Conservation (phyloP, 345 rosid genomes). For the Schrenkiella parvula region DNA sequence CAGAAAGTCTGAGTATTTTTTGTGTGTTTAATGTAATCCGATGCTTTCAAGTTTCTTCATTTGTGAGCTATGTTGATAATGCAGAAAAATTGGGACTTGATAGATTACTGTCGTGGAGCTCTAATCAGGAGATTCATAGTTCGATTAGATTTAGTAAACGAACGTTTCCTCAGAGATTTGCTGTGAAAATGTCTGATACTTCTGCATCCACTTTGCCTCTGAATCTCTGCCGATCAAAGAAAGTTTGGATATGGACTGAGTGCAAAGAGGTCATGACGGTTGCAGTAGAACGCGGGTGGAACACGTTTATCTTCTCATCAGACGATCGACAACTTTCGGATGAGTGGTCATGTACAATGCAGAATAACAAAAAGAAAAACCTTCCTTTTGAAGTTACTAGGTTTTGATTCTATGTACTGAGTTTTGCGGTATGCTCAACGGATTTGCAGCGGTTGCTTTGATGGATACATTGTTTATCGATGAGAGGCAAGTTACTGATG, state of each 20-base stretch:
- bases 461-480: constrained; percentile 54
- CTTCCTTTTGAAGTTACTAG: background rate
- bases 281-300: constrained; percentile 93
- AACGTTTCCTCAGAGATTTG: background rate
- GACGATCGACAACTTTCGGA: constrained; percentile 45
- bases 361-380: background rate
- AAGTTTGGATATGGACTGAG: constrained; percentile 81
- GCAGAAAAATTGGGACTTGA: constrained; percentile 20
- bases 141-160: background rate
- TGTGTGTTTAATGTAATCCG: background rate
- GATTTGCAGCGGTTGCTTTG: constrained; percentile 58
- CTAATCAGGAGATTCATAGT: background rate
- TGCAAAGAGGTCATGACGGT: constrained; percentile 69
- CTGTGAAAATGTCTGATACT: constrained; percentile 17
- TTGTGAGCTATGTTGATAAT: constrained; percentile 14
- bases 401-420: constrained; percentile 6
- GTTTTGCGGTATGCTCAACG: background rate
- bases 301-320: constrained; percentile 60
- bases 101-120: constrained; percentile 17
- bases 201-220: constrained; percentile 30
- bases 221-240: constrained; percentile 44
- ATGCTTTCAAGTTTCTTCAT: background rate
- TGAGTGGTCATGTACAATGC: constrained; percentile 69
- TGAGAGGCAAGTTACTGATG: constrained; percentile 47
- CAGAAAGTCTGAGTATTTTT: background rate